A percentile compares a stretch with the other conserved stretches of the same genome.
These are phyloP conservation scores for Colletotrichum camelliae DNA, from an alignment of 2,329 filamentous ascomycete species.

Conservation along the genomic window DNA sequence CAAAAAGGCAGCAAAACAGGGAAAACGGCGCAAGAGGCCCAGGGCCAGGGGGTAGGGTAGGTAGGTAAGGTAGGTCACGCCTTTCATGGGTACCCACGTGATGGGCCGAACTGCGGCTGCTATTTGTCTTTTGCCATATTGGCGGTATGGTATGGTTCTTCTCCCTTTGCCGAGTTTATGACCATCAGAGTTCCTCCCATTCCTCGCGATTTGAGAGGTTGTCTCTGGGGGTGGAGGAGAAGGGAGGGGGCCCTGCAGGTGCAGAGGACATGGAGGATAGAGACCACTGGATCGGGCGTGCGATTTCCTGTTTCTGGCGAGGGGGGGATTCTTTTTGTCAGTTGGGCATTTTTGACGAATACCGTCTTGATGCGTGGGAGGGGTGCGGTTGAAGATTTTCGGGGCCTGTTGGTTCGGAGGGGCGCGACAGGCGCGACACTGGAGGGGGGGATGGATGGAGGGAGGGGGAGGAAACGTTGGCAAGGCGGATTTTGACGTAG, in stretches of 20 bases:
- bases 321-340: neutral
- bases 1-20: neutral
- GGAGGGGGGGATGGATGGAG: neutral
- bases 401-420: constrained; percentile 5
- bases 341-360: neutral
- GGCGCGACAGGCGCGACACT: neutral
- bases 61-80: neutral
- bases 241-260: neutral
- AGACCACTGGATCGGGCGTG: constrained; percentile 13
- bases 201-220: neutral
- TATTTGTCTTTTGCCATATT: neutral
- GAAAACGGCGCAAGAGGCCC: neutral
- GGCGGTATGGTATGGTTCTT: neutral
- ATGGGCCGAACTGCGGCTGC: constrained; percentile 7
- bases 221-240: neutral
- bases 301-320: neutral
- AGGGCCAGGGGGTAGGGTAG: neutral
- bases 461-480: neutral
- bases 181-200: neutral
- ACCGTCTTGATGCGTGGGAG: neutral
- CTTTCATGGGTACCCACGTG: constrained; percentile 12
- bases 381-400: neutral
- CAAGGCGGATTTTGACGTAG: constrained; percentile 6
- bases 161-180: neutral
- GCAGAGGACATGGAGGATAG: neutral